Conservation (phyloP, 331 rosid species). For the Stylosanthes scabra region DNA sequence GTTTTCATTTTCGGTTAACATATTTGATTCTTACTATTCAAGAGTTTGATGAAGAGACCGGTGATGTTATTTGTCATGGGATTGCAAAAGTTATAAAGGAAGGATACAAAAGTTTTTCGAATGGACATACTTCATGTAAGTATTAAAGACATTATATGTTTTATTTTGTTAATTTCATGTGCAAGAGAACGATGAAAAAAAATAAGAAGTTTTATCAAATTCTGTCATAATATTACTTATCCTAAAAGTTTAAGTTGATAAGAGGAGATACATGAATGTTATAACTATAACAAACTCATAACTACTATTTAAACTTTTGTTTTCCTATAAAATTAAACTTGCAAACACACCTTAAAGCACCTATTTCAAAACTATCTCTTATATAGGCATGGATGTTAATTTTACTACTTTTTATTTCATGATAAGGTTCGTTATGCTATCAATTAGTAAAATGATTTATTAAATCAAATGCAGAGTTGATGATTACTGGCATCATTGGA, state of each 20-base stretch:
- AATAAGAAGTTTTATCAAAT: neutral
- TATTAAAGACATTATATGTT: constrained; percentile 26
- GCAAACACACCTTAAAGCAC: neutral
- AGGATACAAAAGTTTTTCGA: constrained; percentile 96
- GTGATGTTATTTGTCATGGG: constrained; percentile 75
- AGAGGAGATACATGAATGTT: no score
- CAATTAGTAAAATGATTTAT: constrained; percentile 14
- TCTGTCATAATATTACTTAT: neutral
- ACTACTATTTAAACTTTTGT: neutral
- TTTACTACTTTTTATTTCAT: constrained; percentile 80
- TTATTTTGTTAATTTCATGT: constrained; percentile 17
- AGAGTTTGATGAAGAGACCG: constrained; percentile 66
- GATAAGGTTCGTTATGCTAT: constrained; percentile 82
- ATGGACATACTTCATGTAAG: constrained; percentile 97
- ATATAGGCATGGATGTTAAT: constrained; percentile 85
- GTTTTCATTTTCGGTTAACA: neutral
- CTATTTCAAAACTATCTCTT: constrained; percentile 23
- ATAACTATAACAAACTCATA: neutral
- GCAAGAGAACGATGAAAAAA: neutral
- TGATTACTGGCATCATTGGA: constrained; percentile 99
- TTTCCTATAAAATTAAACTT: no score
- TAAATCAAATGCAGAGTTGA: constrained; percentile 56
- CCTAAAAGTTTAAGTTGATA: neutral
- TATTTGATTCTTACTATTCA: constrained; percentile 46
- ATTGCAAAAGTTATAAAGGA: constrained; percentile 69